These are phyloP conservation scores for Fusarium equiseti DNA, from an alignment of 2,329 filamentous ascomycete species.

Conservation along the genomic window DNA sequence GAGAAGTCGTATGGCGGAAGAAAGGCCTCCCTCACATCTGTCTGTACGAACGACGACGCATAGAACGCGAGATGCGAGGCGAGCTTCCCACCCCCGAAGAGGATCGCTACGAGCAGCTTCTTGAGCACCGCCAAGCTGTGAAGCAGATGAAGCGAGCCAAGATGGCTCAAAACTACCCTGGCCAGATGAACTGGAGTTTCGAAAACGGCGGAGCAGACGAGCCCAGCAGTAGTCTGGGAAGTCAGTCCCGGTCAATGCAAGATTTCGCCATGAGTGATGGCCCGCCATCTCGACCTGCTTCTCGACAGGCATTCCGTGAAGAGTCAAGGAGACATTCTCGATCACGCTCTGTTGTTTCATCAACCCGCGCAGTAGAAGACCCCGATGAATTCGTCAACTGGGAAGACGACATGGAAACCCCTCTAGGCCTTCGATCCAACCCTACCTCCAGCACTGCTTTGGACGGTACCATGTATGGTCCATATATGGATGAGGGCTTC, in stretches of 20 bases:
- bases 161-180: constrained; percentile 62
- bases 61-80: constrained; percentile 77
- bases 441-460: constrained; percentile 69
- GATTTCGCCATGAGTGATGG: constrained; percentile 55
- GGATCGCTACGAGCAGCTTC: constrained; percentile 69
- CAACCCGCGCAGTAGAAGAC: constrained; percentile 49
- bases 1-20: constrained; percentile 94
- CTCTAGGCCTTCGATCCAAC: constrained; percentile 65
- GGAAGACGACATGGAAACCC: constrained; percentile 68
- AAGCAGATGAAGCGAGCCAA: constrained; percentile 70
- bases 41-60: constrained; percentile 81
- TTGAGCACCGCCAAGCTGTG: constrained; percentile 69
- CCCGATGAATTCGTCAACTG: constrained; percentile 52
- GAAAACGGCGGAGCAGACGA: constrained; percentile 78
- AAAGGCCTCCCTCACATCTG: constrained; percentile 88
- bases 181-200: constrained; percentile 81
- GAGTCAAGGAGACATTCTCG: constrained; percentile 63
- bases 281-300: constrained; percentile 55
- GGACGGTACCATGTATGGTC: constrained; percentile 82
- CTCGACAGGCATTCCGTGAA: constrained; percentile 54
- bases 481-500: constrained; percentile 71
- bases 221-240: constrained; percentile 55
- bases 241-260: constrained; percentile 58
- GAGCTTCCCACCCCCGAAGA: constrained; percentile 70
- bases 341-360: constrained; percentile 61